phyloP scores from a whole-genome alignment of 164 flowering plant species.

The Vitis riparia region DNA sequence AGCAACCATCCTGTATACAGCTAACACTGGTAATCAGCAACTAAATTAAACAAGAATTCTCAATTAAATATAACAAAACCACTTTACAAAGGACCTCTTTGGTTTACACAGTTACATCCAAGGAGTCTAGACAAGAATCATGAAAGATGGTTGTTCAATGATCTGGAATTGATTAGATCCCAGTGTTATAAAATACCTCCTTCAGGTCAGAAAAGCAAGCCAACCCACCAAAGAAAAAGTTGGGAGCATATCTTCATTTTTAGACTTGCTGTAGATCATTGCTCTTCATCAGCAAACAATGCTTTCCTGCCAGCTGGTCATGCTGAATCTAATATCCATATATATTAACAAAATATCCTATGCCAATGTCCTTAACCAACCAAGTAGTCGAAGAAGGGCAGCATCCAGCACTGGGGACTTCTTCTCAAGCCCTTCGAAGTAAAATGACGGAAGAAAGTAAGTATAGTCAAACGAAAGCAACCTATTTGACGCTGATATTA shows the following conservation, averaged over 20 bases:
- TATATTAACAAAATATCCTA: slow-evolving; percentile 21
- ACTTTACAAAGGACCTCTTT: background rate
- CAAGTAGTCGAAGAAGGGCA: slow-evolving; percentile 69
- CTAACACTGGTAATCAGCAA: background rate
- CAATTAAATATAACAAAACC: background rate
- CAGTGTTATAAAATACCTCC: background rate
- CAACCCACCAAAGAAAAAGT: background rate
- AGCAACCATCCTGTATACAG: background rate
- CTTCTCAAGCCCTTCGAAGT: slow-evolving; percentile 65
- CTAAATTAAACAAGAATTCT: background rate
- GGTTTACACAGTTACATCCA: slow-evolving; percentile 1
- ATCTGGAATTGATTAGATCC: background rate
- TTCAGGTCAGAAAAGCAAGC: background rate
- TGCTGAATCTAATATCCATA: background rate
- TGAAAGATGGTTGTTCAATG: background rate
- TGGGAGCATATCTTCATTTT: background rate
- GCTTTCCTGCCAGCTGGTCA: background rate
- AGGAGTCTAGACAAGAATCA: background rate
- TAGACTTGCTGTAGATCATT: background rate
- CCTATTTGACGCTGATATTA: too few relatives aligned
- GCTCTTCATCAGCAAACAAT: background rate
- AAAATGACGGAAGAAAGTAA: background rate
- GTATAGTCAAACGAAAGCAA: background rate
- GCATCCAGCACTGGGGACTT: slow-evolving; percentile 71
- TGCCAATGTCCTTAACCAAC: slow-evolving; percentile 89